These are phyloP conservation scores for Neurospora sp. DNA, from an alignment of 495 filamentous ascomycete genomes.

Conservation along the genomic window DNA sequence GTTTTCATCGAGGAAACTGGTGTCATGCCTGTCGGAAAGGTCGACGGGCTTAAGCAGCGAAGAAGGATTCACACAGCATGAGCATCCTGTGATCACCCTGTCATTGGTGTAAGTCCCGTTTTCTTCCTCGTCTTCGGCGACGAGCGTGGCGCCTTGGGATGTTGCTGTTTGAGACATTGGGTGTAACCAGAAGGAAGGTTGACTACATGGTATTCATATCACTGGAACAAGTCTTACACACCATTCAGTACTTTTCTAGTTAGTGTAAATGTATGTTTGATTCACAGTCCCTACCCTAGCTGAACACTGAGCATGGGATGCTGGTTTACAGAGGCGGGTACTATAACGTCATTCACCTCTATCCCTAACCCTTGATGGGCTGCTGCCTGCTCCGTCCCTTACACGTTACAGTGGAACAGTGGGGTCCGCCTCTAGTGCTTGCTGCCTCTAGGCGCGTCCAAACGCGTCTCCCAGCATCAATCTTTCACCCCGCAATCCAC, in stretches of 20 bases:
- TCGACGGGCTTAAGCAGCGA: background rate
- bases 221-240: background rate
- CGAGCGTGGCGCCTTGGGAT: background rate
- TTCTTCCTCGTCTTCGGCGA: background rate
- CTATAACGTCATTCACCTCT: background rate
- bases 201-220: background rate
- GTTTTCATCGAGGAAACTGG: background rate
- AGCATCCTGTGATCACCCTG: background rate
- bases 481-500: slow-evolving; percentile 10
- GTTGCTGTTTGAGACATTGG: background rate
- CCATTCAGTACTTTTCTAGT: background rate
- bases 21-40: background rate
- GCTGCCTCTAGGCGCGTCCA: slow-evolving; percentile 2
- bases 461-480: slow-evolving; percentile 8
- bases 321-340: background rate
- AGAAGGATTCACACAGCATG: background rate
- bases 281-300: background rate
- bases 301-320: background rate
- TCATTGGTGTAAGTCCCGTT: background rate
- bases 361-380: background rate
- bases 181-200: background rate
- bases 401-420: slow-evolving; percentile 1
- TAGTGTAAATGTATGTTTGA: background rate
- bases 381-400: background rate
- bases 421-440: slow-evolving; percentile 17